Base-by-base conservation (phyloP, 2,329 filamentous ascomycete genomes). In the Neurospora sp. region DNA sequence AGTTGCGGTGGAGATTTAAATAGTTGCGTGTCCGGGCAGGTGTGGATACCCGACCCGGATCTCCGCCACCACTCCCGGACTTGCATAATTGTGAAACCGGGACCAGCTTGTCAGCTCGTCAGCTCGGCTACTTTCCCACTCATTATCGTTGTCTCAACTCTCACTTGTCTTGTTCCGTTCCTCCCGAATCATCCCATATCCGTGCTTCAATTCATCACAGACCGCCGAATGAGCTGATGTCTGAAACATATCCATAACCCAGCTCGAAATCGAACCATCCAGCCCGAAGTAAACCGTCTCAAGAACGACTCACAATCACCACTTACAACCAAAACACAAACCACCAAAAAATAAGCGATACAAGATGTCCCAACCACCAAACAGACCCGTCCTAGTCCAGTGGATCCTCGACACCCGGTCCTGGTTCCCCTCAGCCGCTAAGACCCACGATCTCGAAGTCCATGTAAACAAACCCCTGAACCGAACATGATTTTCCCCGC, bases 381-480 rank as follows among this genome's bases (percentile, higher is more conserved):
- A 43, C 40, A 69, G 76, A 38, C 79, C 81, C 1, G 76, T 79
- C 66, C 79, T 89, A 68, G 80, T 88, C 71, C 86, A 89, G 79
- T 90, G 88, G 86, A 80, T 89, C 69, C 79, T 90, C 43, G 88
- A 90, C 78, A 90, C 88, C 3, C 82, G 87, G 43, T 73, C 78
- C 3, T 80, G 89, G 68, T 90, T 86, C 85, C 83, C 86, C n/a
- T 79, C 79, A 69, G 85, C 82, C 28, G 77, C 75, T 66, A 79
- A 83, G 76, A 87, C 86, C 13, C 79, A 78, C 40, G 79, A 88
- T 38, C 82, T 86, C 40, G 78, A 81, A 72, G 78, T 78, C 39
- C 79, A 80, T 70, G 86, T 87, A 79, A 75, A 81, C 77, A 13
- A 36, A 38, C 43, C 62, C 68, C 39, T 46, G 43, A 52, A 52